Evolutionary conservation across 1,284 basidiomycete genomes (phyloP).

Genomic region (Naganishia sp.): DNA sequence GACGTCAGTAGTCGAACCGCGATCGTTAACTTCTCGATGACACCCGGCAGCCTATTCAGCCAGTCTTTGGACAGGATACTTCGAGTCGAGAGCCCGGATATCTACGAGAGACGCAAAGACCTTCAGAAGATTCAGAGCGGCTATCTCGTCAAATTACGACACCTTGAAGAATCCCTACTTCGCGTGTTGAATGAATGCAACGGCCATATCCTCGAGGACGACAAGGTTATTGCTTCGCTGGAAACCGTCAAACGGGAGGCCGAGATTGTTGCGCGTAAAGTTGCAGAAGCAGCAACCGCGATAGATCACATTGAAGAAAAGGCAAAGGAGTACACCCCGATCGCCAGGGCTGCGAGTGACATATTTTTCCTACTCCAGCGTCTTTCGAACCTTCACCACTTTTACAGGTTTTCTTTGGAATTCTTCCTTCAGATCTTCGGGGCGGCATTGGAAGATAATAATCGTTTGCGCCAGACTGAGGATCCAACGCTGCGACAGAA

Average conservation of each 20-base stretch:
- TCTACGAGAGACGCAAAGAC: slow-evolving; percentile 95
- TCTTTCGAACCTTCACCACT: slow-evolving; percentile 90
- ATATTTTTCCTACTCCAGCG: slow-evolving; percentile 98
- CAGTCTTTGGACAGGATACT: slow-evolving; percentile 97
- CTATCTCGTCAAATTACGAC: slow-evolving; percentile 88
- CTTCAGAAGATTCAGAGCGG: slow-evolving; percentile 98
- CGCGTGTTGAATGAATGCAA: slow-evolving; percentile 96
- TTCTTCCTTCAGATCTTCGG: slow-evolving; percentile 99
- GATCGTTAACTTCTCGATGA: slow-evolving; percentile 99
- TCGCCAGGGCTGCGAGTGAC: slow-evolving; percentile 94
- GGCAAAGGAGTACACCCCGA: slow-evolving; percentile 87
- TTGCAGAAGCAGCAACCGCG: slow-evolving; percentile 94
- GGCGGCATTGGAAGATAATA: slow-evolving; percentile 87
- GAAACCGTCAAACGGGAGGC: slow-evolving; percentile 97
- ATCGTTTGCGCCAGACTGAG: slow-evolving; percentile 74
- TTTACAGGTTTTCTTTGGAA: slow-evolving; percentile 96
- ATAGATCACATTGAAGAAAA: slow-evolving; percentile 97
- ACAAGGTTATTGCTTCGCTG: slow-evolving; percentile 96
- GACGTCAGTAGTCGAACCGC: slow-evolving; percentile 99
- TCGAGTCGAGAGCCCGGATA: slow-evolving; percentile 94
- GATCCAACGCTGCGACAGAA: slow-evolving; percentile 75
- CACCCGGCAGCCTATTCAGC: slow-evolving; percentile 93
- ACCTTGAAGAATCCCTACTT: slow-evolving; percentile 87
- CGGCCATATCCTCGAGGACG: slow-evolving; percentile 97
- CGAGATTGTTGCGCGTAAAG: slow-evolving; percentile 91